These are phyloP conservation scores for Tylopilus sp. DNA, from an alignment of 768 basidiomycete species.

Conservation along the genomic window DNA sequence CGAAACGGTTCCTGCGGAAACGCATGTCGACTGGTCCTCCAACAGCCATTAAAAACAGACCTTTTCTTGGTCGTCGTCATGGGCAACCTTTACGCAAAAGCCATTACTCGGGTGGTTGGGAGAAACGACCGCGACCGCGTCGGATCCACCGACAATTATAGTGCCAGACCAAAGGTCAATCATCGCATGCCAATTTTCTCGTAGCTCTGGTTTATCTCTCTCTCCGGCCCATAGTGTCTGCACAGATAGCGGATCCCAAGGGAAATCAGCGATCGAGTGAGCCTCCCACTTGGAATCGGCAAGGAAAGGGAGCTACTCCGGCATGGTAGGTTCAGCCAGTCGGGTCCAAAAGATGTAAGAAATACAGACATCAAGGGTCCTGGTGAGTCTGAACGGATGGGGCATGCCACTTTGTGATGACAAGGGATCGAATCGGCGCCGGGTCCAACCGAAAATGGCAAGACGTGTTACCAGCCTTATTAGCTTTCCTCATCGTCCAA, in stretches of 20 bases:
- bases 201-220: constrained; percentile 29
- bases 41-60: constrained; percentile 11
- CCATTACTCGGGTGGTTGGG: constrained; percentile 14
- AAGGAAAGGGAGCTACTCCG: constrained; percentile 32
- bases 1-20: constrained; percentile 22
- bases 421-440: no score
- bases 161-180: constrained; percentile 48
- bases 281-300: constrained; percentile 9
- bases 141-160: constrained; percentile 45
- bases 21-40: constrained; percentile 3
- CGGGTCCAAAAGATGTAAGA: constrained; percentile 3
- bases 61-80: constrained; percentile 6
- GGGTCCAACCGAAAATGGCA: neutral
- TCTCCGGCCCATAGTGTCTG: constrained; percentile 37
- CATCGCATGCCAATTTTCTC: constrained; percentile 43
- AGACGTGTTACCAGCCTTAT: no score
- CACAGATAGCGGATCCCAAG: constrained; percentile 36
- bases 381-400: constrained; percentile 41
- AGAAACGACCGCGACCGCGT: constrained; percentile 38
- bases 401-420: no score
- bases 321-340: constrained; percentile 9
- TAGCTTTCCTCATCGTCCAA: constrained; percentile 8
- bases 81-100: constrained; percentile 37
- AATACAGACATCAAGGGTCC: constrained; percentile 44
- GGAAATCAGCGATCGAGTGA: constrained; percentile 47